Conservation (phyloP, 2,329 filamentous ascomycete genomes). For the Alternaria tenuissima region DNA sequence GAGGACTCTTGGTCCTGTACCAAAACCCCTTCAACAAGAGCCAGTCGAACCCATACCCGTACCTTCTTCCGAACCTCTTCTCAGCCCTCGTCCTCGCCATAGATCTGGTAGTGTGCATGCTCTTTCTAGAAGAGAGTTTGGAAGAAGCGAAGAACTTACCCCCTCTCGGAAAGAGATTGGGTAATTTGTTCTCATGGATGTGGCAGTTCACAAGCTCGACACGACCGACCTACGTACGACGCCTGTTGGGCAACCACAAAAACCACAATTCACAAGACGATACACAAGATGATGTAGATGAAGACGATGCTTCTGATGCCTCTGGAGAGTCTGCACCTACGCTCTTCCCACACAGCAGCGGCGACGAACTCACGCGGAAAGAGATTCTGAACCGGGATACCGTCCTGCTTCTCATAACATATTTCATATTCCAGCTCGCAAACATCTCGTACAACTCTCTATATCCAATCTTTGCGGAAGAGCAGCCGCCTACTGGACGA, state of each 20-base stretch:
- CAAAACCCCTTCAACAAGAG: conserved; percentile 64
- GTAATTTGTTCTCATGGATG: conserved; percentile 70
- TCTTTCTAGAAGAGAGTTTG: conserved; percentile 88
- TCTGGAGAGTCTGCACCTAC: conserved; percentile 43
- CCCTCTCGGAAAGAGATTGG: conserved; percentile 65
- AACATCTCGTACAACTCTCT: conserved; percentile 96
- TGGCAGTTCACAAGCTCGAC: conserved; percentile 72
- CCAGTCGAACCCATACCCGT: conserved; percentile 73
- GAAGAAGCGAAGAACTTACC: conserved; percentile 71
- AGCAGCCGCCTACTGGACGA: conserved; percentile 77
- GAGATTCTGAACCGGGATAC: conserved; percentile 82
- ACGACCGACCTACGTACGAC: conserved; percentile 67
- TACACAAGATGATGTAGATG: conserved; percentile 53
- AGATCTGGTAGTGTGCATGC: conserved; percentile 75
- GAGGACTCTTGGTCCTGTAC: conserved; percentile 78
- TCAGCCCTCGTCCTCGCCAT: conserved; percentile 75
- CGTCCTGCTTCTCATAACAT: conserved; percentile 80
- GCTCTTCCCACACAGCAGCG: conserved; percentile 54
- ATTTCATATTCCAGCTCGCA: conserved; percentile 90
- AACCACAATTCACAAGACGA: conserved; percentile 40
- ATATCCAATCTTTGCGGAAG: conserved; percentile 90
- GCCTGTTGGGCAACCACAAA: conserved; percentile 40
- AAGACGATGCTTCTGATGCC: conserved; percentile 54
- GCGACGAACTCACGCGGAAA: conserved; percentile 59
- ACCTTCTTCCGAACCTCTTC: conserved; percentile 83